These are phyloP conservation scores for Yarrowia phangngaensis DNA, from an alignment of 805 yeast species.

Conservation along the genomic window DNA sequence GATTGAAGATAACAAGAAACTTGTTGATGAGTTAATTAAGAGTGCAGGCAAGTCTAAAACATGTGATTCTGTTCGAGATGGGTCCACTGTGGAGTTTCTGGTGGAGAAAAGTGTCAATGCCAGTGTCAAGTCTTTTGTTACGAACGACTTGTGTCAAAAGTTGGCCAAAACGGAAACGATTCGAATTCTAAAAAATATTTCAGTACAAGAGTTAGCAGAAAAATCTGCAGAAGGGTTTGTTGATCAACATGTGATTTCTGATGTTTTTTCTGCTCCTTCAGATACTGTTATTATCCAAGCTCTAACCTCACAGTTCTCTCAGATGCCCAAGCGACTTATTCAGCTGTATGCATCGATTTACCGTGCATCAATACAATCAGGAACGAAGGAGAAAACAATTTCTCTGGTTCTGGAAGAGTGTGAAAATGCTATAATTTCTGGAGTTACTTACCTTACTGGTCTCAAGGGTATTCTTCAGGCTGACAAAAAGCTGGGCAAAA, in stretches of 20 bases:
- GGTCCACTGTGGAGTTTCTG: constrained; percentile 8
- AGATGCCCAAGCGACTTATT: constrained; percentile 13
- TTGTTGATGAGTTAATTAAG: constrained; percentile 6
- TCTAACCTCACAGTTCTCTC: constrained; percentile 11
- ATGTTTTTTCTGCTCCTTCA: constrained; percentile 7
- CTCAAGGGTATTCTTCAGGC: constrained; percentile 10
- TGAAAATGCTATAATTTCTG: constrained; percentile 2
- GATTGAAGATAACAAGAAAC: constrained; percentile 7
- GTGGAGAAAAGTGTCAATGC: constrained; percentile 11
- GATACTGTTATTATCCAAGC: constrained; percentile 8
- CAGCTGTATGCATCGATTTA: constrained; percentile 18
- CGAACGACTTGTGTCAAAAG: background rate
- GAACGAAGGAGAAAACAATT: constrained; percentile 14
- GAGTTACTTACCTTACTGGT: constrained; percentile 9
- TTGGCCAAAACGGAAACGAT: constrained; percentile 9
- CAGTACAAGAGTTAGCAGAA: constrained; percentile 9
- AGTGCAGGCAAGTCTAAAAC: constrained; percentile 4
- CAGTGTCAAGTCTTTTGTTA: background rate
- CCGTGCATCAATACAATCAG: background rate
- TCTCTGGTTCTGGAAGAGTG: constrained; percentile 7
- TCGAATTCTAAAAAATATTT: constrained; percentile 1
- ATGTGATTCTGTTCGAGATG: constrained; percentile 12
- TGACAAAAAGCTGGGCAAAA: constrained; percentile 24
- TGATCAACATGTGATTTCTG: constrained; percentile 20
- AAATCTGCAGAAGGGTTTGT: constrained; percentile 24